Percentiles rank a stretch among this genome's conserved stretches.
Conservation (phyloP, 805 yeast genomes). For the Monosporozyma aerobia region DNA sequence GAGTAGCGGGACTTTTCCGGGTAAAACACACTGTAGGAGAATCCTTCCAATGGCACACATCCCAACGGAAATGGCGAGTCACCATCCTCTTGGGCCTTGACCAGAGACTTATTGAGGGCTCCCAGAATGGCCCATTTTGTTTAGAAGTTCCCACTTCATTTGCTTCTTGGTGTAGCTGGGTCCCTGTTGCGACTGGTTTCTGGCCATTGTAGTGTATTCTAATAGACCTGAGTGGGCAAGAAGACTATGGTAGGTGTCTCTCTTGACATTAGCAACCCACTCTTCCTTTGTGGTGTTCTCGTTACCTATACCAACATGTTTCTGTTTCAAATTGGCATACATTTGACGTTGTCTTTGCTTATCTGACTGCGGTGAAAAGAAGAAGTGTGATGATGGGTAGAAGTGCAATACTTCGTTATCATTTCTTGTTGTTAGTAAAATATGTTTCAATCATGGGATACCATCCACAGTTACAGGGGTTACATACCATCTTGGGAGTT, state of each 20-base stretch:
- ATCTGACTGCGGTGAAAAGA: constrained; percentile 41
- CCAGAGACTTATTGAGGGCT: not conserved
- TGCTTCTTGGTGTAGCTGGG: constrained; percentile 13
- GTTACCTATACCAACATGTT: constrained; percentile 69
- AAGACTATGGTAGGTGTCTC: constrained; percentile 24
- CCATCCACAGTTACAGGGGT: not conserved
- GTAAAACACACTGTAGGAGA: not conserved
- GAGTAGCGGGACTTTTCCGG: not conserved
- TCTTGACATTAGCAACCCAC: constrained; percentile 47
- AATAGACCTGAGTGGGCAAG: constrained; percentile 23
- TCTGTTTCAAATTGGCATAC: constrained; percentile 46
- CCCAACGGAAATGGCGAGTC: not conserved
- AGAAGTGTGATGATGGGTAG: not conserved
- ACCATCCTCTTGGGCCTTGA: not conserved
- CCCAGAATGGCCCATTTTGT: constrained; percentile 16
- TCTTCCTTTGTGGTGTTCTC: constrained; percentile 61
- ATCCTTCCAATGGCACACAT: not conserved
- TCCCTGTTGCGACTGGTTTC: constrained; percentile 3
- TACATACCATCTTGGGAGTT: not conserved
- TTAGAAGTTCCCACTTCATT: constrained; percentile 19
- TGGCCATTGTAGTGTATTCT: constrained; percentile 26
- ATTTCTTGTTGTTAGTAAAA: not conserved
- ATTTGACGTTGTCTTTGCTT: constrained; percentile 50
- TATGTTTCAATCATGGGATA: not conserved
- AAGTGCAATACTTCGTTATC: not conserved